A percentile compares a stretch with the other conserved stretches of the same genome.
These are phyloP conservation scores for Suillus variegatus DNA, from an alignment of 768 basidiomycete species.

Conservation along the genomic window DNA sequence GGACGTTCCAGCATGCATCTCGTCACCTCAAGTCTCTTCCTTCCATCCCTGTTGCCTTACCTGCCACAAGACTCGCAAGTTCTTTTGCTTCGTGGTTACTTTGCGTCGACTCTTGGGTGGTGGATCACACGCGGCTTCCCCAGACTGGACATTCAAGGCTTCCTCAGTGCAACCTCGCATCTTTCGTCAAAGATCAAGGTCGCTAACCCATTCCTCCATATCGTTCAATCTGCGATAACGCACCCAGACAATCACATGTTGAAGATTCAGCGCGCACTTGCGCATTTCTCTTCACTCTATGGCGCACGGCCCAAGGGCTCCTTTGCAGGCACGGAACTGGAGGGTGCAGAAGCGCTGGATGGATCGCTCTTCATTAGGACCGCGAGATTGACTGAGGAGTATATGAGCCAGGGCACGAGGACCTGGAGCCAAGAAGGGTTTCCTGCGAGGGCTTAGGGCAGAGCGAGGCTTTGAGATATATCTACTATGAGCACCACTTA, in stretches of 20 bases:
- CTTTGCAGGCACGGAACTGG: constrained; percentile 28
- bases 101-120: constrained; percentile 23
- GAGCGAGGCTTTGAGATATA: not conserved
- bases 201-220: constrained; percentile 42
- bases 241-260: constrained; percentile 36
- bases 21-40: constrained; percentile 33
- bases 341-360: constrained; percentile 33
- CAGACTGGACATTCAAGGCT: constrained; percentile 27
- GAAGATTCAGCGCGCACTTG: constrained; percentile 36
- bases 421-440: constrained; percentile 32
- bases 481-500: not conserved
- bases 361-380: constrained; percentile 37
- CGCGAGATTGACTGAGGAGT: constrained; percentile 31
- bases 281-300: constrained; percentile 32
- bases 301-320: constrained; percentile 27
- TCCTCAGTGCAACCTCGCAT: constrained; percentile 25
- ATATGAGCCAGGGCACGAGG: constrained; percentile 26
- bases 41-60: constrained; percentile 24
- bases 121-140: constrained; percentile 35
- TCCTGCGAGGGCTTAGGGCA: not conserved
- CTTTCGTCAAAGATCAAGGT: not conserved
- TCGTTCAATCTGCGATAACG: constrained; percentile 39
- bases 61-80: constrained; percentile 21
- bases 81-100: constrained; percentile 31
- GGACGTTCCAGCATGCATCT: constrained; percentile 24